Evolutionary conservation across 1,284 basidiomycete species (phyloP).

Genomic region (Rhodotorula sp.): DNA sequence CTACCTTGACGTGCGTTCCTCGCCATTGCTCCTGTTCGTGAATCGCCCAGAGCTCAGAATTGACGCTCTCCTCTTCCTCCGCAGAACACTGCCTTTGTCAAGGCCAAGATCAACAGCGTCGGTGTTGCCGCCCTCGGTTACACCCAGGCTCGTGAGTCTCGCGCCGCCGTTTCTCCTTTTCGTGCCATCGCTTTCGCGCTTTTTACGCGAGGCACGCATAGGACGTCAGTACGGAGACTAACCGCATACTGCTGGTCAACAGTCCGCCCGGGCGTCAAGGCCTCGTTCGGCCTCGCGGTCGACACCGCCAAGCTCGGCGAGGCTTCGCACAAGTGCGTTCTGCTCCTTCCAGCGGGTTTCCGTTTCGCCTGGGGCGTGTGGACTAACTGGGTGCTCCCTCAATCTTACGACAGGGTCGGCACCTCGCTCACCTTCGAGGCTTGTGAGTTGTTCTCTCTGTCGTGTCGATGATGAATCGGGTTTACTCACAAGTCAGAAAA

Average conservation of each 20-base stretch:
- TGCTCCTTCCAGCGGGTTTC: constrained; percentile 47
- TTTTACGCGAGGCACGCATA: neutral
- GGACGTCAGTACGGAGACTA: constrained; percentile 46
- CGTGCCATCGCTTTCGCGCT: neutral
- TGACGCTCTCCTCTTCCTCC: no score
- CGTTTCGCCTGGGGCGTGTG: neutral
- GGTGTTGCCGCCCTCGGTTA: constrained; percentile 58
- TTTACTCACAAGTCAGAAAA: neutral
- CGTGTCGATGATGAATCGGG: neutral
- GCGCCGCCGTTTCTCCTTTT: neutral
- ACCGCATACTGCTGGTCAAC: constrained; percentile 67
- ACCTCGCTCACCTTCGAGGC: constrained; percentile 58
- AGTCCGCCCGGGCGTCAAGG: constrained; percentile 91
- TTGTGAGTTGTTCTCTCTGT: neutral
- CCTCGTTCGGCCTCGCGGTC: constrained; percentile 79
- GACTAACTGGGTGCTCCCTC: constrained; percentile 1
- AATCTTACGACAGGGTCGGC: constrained; percentile 57
- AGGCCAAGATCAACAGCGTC: constrained; percentile 93
- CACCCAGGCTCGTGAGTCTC: constrained; percentile 62
- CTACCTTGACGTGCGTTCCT: constrained; percentile 59
- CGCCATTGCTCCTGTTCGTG: no score
- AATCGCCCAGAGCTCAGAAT: no score
- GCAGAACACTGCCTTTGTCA: constrained; percentile 45
- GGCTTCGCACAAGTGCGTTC: constrained; percentile 58
- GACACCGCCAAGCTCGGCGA: constrained; percentile 49